A percentile compares a stretch with the other conserved stretches of the same genome.
Conservation (phyloP, 2,329 filamentous ascomycete genomes). For the Diplodia mutila region DNA sequence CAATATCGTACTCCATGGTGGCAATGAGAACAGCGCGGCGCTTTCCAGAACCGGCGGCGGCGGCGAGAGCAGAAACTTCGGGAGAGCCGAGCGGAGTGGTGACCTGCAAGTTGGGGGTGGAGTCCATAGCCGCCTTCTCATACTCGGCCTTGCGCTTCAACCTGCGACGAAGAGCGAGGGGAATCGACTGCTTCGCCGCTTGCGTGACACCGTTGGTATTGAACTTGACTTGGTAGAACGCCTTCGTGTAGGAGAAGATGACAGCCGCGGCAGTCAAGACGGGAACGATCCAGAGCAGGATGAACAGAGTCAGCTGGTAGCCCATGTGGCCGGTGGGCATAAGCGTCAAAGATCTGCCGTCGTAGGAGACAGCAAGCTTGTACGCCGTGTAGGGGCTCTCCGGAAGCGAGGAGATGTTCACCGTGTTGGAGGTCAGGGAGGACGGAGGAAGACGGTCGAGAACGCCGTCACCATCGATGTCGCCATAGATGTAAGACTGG, state of each 20-base stretch:
- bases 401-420: slow-evolving; percentile 62
- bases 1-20: slow-evolving; percentile 74
- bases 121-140: slow-evolving; percentile 25
- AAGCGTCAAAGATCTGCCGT: slow-evolving; percentile 55
- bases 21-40: slow-evolving; percentile 51
- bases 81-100: not conserved
- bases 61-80: not conserved
- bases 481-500: slow-evolving; percentile 62
- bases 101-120: slow-evolving; percentile 21
- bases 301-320: slow-evolving; percentile 58
- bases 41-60: slow-evolving; percentile 4
- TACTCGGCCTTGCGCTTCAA: slow-evolving; percentile 40
- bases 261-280: slow-evolving; percentile 54
- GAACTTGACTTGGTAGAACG: slow-evolving; percentile 64
- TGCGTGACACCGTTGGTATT: slow-evolving; percentile 52
- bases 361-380: slow-evolving; percentile 60
- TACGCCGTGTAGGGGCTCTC: slow-evolving; percentile 46
- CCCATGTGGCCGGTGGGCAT: slow-evolving; percentile 59
- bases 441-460: slow-evolving; percentile 66
- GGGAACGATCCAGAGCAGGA: slow-evolving; percentile 60
- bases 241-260: slow-evolving; percentile 62
- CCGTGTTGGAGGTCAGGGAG: slow-evolving; percentile 57
- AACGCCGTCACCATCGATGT: slow-evolving; percentile 63
- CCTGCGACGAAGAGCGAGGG: slow-evolving; percentile 36
- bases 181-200: slow-evolving; percentile 31